Conservation (phyloP, 164 flowering plant genomes). For the Malania oleifera region DNA sequence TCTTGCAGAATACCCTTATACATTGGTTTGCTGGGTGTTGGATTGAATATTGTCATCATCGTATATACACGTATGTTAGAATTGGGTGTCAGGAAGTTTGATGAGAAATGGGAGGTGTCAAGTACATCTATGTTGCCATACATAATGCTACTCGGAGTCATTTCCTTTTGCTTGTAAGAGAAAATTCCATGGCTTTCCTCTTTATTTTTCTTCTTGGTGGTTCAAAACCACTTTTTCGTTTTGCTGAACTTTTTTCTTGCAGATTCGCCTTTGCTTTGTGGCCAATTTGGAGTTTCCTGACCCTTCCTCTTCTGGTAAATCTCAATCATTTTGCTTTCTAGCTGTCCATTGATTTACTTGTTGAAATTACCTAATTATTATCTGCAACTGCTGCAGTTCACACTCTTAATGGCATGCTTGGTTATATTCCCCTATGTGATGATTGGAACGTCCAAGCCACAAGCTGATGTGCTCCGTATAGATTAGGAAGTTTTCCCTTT, state of each 20-base stretch:
- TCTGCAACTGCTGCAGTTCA: constrained; percentile 54
- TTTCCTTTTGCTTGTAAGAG: constrained; percentile 79
- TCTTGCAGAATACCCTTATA: constrained; percentile 63
- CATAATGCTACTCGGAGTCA: constrained; percentile 56
- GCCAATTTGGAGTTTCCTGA: constrained; percentile 93
- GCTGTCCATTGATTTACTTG: neutral
- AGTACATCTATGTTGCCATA: constrained; percentile 58
- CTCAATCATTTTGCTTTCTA: constrained; percentile 2
- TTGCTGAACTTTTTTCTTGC: constrained; percentile 23
- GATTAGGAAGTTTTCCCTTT: constrained; percentile 35
- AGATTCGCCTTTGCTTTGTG: constrained; percentile 81
- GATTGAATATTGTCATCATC: constrained; percentile 44
- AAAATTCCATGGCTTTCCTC: neutral
- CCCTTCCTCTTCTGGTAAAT: constrained; percentile 84
- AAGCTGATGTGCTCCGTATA: constrained; percentile 41
- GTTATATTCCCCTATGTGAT: constrained; percentile 50
- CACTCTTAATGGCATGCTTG: constrained; percentile 79
- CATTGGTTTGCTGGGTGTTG: constrained; percentile 57
- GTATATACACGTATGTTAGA: constrained; percentile 50
- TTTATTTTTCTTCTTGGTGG: neutral
- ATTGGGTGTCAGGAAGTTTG: constrained; percentile 51
- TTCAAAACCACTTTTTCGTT: constrained; percentile 2
- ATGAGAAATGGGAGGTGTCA: constrained; percentile 62
- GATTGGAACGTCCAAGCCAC: constrained; percentile 39
- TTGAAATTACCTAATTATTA: constrained; percentile 8